Base-by-base conservation (phyloP, 108 stramenopile species). In the Parmales sp. region DNA sequence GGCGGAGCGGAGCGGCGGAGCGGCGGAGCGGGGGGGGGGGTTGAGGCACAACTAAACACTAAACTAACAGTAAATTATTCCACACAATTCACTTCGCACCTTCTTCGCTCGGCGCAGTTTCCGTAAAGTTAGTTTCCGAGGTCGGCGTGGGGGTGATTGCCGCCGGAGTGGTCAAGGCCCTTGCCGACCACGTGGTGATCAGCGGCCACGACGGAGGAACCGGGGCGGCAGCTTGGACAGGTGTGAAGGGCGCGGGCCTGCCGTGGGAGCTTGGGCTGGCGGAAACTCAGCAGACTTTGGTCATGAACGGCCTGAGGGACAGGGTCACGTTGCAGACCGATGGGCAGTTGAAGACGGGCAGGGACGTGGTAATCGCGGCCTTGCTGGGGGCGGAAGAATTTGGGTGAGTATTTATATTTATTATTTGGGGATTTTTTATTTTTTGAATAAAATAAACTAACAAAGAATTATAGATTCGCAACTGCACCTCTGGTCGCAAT, bases 51-150 rank as follows among this genome's bases (percentile, higher is more conserved):
- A n/a, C n/a, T n/a, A n/a, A n/a, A n/a, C n/a, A n/a, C n/a, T n/a
- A n/a, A n/a, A n/a, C n/a, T n/a, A n/a, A n/a, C n/a, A n/a, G n/a
- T n/a, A n/a, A n/a, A n/a, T n/a, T n/a, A n/a, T n/a, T n/a, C n/a
- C n/a, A n/a, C n/a, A n/a, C n/a, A n/a, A n/a, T n/a, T n/a, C n/a
- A n/a, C n/a, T n/a, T n/a, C n/a, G n/a, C n/a, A n/a, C n/a, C n/a
- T n/a, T n/a, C n/a, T n/a, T n/a, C n/a, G n/a, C n/a, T n/a, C n/a
- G n/a, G n/a, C 66, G 93, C 90, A 68, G 97, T 98, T 20, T 90
- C 88, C 25, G 94, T 95, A n/a, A 98, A 98, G 81, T 89, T 98
- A 64, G 97, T 98, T 37, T 94, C 94, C 54, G 95, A 96, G 79
- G 95, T 95, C n/a, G 97, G 97, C 48, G 91, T 95, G 7, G 95